Base-by-base conservation (phyloP, 1,284 basidiomycete species). In the Sporisorium scitamineum region DNA sequence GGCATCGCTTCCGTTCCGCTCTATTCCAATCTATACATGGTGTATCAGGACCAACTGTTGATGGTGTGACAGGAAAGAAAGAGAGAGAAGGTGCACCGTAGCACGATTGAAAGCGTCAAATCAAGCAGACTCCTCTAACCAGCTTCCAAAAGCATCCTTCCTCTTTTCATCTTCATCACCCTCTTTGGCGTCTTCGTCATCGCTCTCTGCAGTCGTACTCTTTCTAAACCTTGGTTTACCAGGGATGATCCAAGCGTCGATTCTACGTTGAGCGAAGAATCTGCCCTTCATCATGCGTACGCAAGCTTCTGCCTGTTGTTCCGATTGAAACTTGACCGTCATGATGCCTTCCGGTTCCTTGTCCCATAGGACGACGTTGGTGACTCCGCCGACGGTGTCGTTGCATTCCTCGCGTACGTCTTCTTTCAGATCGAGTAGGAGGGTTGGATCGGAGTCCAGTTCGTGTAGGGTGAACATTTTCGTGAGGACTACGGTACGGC, bases 381-480 rank as follows among this genome's bases (percentile, higher is more conserved):
- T 99, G 2, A 99, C 96, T 75, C 94, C 91, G n/a, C 97, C 97
- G 13, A 99, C 86, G 0, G 89, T 89, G 20, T 51, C 37, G 56
- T 92, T 91, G 74, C 94, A 97, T 83, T 99, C 96, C 42, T 97
- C 94, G 61, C 96, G 90, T 10, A 99, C 95, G 78, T 99, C 96
- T 79, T 97, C 93, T 83, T 97, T 97, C 56, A 98, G 89, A 80
- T 99, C 96, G 11, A 99, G 89, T 13, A 98, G 87, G 22, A 99
- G 87, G 5, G 92, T 89, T 0, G 94, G 89, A 80, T 99, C 96
- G 78, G 94, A 90, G 39, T 94, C 92, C 1, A 99, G 89, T 80
- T 97, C 94, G 75, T 92, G 86, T 3, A 93, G 88, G 7, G 92
- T 92, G 85, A 99, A 99, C 95, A 99, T 99, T 80, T 94, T 91